Conservation (phyloP, 352 stramenopile genomes). For the Lagenidium sp. region DNA sequence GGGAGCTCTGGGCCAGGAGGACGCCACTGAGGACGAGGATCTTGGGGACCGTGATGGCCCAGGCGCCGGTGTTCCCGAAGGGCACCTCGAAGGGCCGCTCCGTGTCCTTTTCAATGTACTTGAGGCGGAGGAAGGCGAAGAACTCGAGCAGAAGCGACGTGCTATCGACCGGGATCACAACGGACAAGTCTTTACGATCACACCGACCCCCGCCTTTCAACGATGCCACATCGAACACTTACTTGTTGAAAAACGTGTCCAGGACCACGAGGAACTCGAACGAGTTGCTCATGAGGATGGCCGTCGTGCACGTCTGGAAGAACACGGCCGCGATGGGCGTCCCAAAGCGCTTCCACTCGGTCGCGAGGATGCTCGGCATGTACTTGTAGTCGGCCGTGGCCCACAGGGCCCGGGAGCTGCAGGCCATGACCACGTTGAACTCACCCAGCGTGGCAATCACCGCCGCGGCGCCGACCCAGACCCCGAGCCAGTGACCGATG, state of each 20-base stretch:
- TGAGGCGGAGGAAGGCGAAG: conserved; percentile 75
- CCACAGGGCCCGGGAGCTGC: conserved; percentile 73
- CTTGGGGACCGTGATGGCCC: conserved; percentile 74
- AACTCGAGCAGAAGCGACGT: conserved; percentile 70
- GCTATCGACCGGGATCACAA: conserved; percentile 47
- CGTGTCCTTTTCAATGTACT: conserved; percentile 73
- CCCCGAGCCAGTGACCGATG: conserved; percentile 60
- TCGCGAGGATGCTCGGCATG: conserved; percentile 48
- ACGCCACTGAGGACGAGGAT: conserved; percentile 70
- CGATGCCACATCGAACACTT: conserved; percentile 12
- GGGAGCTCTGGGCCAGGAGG: conserved; percentile 49
- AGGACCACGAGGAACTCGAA: conserved; percentile 77
- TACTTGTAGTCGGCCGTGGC: conserved; percentile 80
- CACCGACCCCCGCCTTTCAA: not conserved
- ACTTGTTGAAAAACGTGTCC: conserved; percentile 88
- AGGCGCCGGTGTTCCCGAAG: conserved; percentile 57
- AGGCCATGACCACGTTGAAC: conserved; percentile 85
- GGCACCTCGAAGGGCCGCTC: conserved; percentile 65
- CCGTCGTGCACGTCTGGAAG: conserved; percentile 66
- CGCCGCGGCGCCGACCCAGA: conserved; percentile 71
- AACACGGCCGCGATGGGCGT: conserved; percentile 71
- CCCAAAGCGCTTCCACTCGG: conserved; percentile 67
- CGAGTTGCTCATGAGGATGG: conserved; percentile 78
- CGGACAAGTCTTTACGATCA: not conserved
- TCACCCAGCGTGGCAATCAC: conserved; percentile 75